Evolutionary conservation across 2,329 filamentous ascomycete genomes (phyloP).

Genomic region (Dactylellina drechsleri): DNA sequence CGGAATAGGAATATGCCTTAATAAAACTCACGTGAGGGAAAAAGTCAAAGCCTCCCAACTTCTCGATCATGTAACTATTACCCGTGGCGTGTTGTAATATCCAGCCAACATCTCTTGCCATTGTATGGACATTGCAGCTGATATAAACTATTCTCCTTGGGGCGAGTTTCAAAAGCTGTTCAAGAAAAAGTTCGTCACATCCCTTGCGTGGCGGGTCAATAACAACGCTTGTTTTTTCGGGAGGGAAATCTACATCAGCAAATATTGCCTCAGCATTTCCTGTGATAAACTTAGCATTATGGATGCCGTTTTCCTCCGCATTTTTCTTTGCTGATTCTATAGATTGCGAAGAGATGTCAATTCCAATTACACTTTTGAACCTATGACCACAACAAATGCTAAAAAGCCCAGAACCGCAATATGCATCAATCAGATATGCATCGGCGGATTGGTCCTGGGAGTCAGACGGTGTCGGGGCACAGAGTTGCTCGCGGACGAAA

Average conservation of each 20-base stretch:
- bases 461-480: constrained; percentile 60
- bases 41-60: constrained; percentile 91
- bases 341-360: constrained; percentile 84
- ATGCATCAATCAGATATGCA: constrained; percentile 93
- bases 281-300: constrained; percentile 83
- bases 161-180: constrained; percentile 79
- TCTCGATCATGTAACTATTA: constrained; percentile 82
- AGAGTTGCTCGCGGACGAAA: constrained; percentile 58
- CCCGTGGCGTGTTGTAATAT: constrained; percentile 76
- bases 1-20: neutral
- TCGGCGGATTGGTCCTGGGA: constrained; percentile 65
- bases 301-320: constrained; percentile 78
- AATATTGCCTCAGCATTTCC: constrained; percentile 89
- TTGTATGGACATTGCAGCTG: constrained; percentile 97
- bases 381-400: constrained; percentile 88
- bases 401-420: constrained; percentile 96
- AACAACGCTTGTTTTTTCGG: constrained; percentile 88
- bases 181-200: constrained; percentile 84
- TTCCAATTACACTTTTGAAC: constrained; percentile 67
- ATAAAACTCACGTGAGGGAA: constrained; percentile 75
- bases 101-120: constrained; percentile 90
- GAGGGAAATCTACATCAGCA: constrained; percentile 75
- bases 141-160: constrained; percentile 89
- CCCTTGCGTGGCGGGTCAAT: constrained; percentile 97
- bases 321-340: constrained; percentile 83